Evolutionary conservation across 768 basidiomycete species (phyloP).

Genomic region (Dacryopinax primogenitus): DNA sequence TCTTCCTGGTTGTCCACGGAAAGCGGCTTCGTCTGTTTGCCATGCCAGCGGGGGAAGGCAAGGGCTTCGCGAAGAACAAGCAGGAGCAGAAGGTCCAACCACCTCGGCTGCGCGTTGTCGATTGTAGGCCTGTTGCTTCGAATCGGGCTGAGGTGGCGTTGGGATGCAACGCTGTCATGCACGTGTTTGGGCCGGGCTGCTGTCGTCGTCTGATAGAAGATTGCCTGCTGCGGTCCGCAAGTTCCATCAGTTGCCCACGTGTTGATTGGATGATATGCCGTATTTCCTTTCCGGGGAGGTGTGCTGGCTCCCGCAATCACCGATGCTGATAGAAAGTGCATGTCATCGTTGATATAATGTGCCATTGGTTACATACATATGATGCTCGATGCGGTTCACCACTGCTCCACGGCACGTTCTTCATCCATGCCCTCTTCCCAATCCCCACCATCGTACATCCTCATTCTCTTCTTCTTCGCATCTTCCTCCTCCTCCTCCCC

Average conservation of each 20-base stretch:
- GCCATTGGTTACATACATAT: not conserved
- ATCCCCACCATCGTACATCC: not conserved
- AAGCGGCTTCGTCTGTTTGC: not conserved
- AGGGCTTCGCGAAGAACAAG: not conserved
- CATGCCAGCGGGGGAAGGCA: not conserved
- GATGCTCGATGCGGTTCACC: not conserved
- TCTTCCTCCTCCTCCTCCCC: not conserved
- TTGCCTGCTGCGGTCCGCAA: not conserved
- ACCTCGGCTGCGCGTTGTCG: constrained; percentile 6
- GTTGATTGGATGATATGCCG: not conserved
- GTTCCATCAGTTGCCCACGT: not conserved
- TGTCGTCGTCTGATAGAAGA: not conserved
- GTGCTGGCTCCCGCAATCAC: too few species aligned
- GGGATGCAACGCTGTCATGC: not conserved
- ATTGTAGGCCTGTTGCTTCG: not conserved
- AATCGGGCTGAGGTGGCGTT: not conserved
- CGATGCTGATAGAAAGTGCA: not conserved
- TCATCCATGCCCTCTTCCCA: not conserved
- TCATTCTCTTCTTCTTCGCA: not conserved
- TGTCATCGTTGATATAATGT: not conserved
- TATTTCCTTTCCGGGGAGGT: too few species aligned
- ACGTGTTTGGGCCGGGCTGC: not conserved
- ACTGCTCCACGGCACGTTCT: not conserved
- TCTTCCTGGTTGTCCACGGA: too few species aligned
- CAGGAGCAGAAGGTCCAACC: not conserved